These are phyloP conservation scores for Kodamaea jinghongensis DNA, from an alignment of 805 yeast species.

Conservation along the genomic window DNA sequence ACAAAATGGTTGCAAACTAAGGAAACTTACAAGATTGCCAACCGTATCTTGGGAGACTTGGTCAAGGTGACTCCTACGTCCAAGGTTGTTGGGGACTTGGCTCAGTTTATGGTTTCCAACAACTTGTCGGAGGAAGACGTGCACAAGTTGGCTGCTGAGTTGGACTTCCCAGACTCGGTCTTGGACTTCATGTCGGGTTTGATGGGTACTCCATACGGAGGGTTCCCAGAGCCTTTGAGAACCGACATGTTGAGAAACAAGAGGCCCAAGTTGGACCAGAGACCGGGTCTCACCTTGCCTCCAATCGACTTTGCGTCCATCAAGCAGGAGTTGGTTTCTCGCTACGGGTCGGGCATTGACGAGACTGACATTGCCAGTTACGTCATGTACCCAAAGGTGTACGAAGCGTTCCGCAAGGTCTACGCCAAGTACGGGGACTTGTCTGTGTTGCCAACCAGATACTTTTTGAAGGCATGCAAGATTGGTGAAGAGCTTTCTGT, in stretches of 20 bases:
- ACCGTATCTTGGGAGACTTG: conserved; percentile 87
- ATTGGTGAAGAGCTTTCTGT: conserved; percentile 87
- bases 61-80: conserved; percentile 99
- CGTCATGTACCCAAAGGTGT: conserved; percentile 98
- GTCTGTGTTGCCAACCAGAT: conserved; percentile 89
- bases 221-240: conserved; percentile 99
- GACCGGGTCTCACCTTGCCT: conserved; percentile 89
- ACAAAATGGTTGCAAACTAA: conserved; percentile 96
- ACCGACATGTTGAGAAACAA: conserved; percentile 85
- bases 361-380: conserved; percentile 93
- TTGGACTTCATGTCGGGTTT: conserved; percentile 98
- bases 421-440: conserved; percentile 84
- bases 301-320: conserved; percentile 79
- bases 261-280: conserved; percentile 81
- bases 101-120: conserved; percentile 99
- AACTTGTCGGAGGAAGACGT: conserved; percentile 85
- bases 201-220: conserved; percentile 99
- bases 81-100: conserved; percentile 99
- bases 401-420: conserved; percentile 76
- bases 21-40: conserved; percentile 90
- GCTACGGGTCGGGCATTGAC: conserved; percentile 70
- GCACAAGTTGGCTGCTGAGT: conserved; percentile 76
- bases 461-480: conserved; percentile 83
- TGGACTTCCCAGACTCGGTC: conserved; percentile 98
- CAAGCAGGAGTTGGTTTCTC: conserved; percentile 66